These are phyloP conservation scores for Dichomitus squalens DNA, from an alignment of 1,284 basidiomycete species.

Conservation along the genomic window DNA sequence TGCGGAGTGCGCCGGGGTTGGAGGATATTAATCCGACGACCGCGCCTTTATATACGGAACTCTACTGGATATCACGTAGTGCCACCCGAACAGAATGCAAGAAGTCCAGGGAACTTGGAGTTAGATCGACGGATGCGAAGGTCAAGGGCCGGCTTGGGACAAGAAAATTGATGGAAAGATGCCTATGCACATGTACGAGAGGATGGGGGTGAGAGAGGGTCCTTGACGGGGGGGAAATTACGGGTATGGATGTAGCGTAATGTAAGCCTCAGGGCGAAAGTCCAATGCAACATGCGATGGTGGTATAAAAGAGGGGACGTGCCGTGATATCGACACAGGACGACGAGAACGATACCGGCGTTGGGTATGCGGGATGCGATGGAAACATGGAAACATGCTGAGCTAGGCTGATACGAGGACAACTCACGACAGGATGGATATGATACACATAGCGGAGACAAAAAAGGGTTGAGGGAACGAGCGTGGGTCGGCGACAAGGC, in stretches of 20 bases:
- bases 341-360: background rate
- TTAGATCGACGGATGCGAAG: background rate
- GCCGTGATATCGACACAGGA: constrained; percentile 12
- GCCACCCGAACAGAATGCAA: too few relatives aligned
- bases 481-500: background rate
- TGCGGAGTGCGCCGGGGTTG: too few relatives aligned
- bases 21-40: too few relatives aligned
- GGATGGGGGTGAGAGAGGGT: background rate
- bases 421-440: constrained; percentile 13
- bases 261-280: background rate
- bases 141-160: background rate
- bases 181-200: background rate
- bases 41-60: too few relatives aligned
- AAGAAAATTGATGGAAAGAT: background rate
- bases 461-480: background rate
- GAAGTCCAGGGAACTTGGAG: background rate
- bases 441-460: constrained; percentile 10
- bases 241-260: background rate
- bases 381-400: constrained; percentile 6
- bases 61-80: too few relatives aligned
- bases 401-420: constrained; percentile 7
- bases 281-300: background rate
- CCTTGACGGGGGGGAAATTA: constrained; percentile 7
- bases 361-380: constrained; percentile 5
- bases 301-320: constrained; percentile 22